These are phyloP conservation scores for Bacidia gigantensis DNA, from an alignment of 495 filamentous ascomycete species.

Conservation along the genomic window DNA sequence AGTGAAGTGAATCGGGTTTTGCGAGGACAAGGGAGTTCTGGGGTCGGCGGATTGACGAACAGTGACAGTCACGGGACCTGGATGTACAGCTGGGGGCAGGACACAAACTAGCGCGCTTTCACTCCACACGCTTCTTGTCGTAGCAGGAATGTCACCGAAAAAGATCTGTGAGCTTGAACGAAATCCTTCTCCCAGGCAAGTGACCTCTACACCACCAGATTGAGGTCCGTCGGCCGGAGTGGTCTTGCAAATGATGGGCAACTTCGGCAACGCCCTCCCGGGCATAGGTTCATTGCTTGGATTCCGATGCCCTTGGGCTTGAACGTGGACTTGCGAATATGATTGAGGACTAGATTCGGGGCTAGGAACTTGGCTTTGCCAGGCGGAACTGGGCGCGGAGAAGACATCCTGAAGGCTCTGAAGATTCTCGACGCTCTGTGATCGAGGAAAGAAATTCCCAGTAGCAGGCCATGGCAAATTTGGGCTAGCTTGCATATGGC, in stretches of 20 bases:
- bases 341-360: constrained; percentile 34
- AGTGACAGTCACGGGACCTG: constrained; percentile 62
- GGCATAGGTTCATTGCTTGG: constrained; percentile 25
- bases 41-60: constrained; percentile 49
- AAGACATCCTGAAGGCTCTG: constrained; percentile 40
- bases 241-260: constrained; percentile 58
- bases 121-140: constrained; percentile 72
- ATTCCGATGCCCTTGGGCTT: constrained; percentile 24
- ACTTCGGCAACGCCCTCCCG: constrained; percentile 21
- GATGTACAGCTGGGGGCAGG: constrained; percentile 54
- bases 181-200: constrained; percentile 67
- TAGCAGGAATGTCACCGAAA: constrained; percentile 67
- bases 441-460: constrained; percentile 36
- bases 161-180: constrained; percentile 68
- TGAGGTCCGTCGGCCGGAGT: constrained; percentile 72
- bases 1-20: constrained; percentile 50
- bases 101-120: constrained; percentile 71
- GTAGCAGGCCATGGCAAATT: constrained; percentile 49
- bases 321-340: constrained; percentile 5
- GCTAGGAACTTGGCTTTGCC: constrained; percentile 37
- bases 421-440: constrained; percentile 43
- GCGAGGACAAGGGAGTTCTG: constrained; percentile 33
- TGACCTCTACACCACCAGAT: constrained; percentile 73
- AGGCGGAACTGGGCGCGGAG: constrained; percentile 53
- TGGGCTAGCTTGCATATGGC: constrained; percentile 43